Evolutionary conservation across 306 rosid species (phyloP), one percentile per base, ranked within the genome.

Genomic region (Quercus cerris): DNA sequence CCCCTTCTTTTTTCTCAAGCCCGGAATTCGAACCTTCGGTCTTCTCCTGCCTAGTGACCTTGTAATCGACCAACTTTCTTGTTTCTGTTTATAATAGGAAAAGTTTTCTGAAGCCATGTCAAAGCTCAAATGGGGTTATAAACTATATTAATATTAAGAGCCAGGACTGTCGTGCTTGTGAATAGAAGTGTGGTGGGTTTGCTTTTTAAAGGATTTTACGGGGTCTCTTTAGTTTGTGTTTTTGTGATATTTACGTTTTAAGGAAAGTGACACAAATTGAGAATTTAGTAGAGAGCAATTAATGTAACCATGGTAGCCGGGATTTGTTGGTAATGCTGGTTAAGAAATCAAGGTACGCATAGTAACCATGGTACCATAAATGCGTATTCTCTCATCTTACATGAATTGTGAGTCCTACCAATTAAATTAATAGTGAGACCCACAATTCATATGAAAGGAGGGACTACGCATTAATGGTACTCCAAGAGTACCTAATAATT

Each of bases 11-110:
- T 77, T 80, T 23, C 80, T 81, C 77, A 81, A 49, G 30, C 77
- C 56, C 7, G 3, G 57, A 76, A 86, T 49, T 46, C 69, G 72
- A 73, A 86, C 56, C 87, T 64, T 81, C 63, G 85, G 85, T 78
- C 87, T 77, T 74, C 81, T 86, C 70, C 87, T 85, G 19, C 90
- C 70, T 0, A 75, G 73, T 56, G 84, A 83, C 63, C 81, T 74
- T 70, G 33, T 82, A n/a, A 84, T 66, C 73, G 18, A 27, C 4
- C 35, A 11, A 31, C 71, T 84, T 49, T 27, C 61, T 46, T 83
- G 89, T 52, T 71, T 79, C 61, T 85, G 84, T 56, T 85, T 87
- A 12, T 30, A 70, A 76, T 83, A 85, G 63, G 85, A 56, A 58
- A 61, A 55, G 22, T 76, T 77, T 49, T 72, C 2, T 52, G 82